Base-by-base conservation (phyloP, 1,284 basidiomycete genomes). In the Sporisorium sorghi region DNA sequence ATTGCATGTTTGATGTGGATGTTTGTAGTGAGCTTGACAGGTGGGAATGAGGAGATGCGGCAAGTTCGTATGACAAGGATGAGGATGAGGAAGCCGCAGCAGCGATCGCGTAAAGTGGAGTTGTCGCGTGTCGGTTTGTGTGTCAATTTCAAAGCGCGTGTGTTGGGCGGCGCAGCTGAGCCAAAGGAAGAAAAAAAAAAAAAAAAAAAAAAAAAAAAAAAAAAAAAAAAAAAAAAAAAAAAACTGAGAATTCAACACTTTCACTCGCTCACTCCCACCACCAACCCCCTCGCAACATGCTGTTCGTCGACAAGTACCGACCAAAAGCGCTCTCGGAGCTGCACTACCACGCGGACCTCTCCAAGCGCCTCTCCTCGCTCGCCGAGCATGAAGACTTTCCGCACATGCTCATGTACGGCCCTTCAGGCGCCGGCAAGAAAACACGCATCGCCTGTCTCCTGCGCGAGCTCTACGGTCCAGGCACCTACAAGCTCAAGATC, bases 401-500 rank as follows among this genome's bases (percentile, higher is more conserved):
- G 7, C 96, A 99, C 84, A 91, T 97, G 87, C 89, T 99, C 12
- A 97, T 99, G 86, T 99, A 98, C 83, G 97, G 96, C 0, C 97
- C 96, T 2, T 93, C 93, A 5, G 96, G 96, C 19, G 94, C 96
- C 10, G 96, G 96, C 19, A 99, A 99, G 87, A 99, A 99, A 89
- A 99, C 97, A 37, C 89, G 97, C 50, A 95, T 99, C 81, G 91
- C 81, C 32, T 80, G 79, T 35, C 94, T 93, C 7, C 85, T 99
- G 54, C 88, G 92, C 73, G 91, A 97, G 81, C 86, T 99, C 44
- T 99, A 94, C 85, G 97, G 96, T 2, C 88, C 90, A 43, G 93
- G 94, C 5, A 93, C 92, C 0, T 94, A 97, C 85, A 97, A 97
- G 95, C 88, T 99, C 61, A 96, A 97, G 88, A 97, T 99, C 64